phyloP scores from a whole-genome alignment of 169 alveolate genomes.

The Plasmodium vivax region DNA sequence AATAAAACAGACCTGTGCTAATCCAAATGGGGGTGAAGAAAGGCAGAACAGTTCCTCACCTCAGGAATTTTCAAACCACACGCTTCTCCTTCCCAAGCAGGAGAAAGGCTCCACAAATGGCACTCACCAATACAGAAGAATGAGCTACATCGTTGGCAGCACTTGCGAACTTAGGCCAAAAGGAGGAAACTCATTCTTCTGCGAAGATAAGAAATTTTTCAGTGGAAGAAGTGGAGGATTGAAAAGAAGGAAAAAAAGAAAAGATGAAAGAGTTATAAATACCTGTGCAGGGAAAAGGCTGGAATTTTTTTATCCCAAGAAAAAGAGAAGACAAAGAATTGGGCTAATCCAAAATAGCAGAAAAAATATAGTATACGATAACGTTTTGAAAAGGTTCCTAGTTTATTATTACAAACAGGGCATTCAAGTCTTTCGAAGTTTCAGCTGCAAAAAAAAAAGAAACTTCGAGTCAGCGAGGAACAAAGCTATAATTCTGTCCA shows the following conservation, averaged over 20 bases:
- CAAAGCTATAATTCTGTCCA: conserved; percentile 79
- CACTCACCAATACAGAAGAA: not conserved
- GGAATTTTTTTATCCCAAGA: conserved; percentile 83
- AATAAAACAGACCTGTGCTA: not conserved
- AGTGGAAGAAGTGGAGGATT: conserved; percentile 84
- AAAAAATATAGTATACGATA: conserved; percentile 82
- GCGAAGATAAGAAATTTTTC: conserved; percentile 54
- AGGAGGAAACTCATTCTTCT: not conserved
- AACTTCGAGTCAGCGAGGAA: conserved; percentile 80
- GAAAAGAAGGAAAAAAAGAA: conserved; percentile 79
- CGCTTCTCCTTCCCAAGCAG: not conserved
- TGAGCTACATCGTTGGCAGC: not conserved
- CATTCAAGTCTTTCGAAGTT: conserved; percentile 81
- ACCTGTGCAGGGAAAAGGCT: conserved; percentile 79
- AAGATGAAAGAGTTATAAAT: conserved; percentile 79
- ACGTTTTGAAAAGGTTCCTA: conserved; percentile 76
- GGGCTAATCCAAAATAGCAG: conserved; percentile 83
- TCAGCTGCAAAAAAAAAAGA: conserved; percentile 74
- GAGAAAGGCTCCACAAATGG: not conserved
- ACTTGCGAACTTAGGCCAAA: not conserved
- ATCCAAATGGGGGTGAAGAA: not conserved
- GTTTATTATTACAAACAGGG: conserved; percentile 85
- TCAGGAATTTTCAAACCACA: not conserved
- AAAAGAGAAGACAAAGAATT: conserved; percentile 77
- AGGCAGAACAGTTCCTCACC: not conserved